phyloP scores from a whole-genome alignment of 164 flowering plant genomes.

The Annona cherimola region DNA sequence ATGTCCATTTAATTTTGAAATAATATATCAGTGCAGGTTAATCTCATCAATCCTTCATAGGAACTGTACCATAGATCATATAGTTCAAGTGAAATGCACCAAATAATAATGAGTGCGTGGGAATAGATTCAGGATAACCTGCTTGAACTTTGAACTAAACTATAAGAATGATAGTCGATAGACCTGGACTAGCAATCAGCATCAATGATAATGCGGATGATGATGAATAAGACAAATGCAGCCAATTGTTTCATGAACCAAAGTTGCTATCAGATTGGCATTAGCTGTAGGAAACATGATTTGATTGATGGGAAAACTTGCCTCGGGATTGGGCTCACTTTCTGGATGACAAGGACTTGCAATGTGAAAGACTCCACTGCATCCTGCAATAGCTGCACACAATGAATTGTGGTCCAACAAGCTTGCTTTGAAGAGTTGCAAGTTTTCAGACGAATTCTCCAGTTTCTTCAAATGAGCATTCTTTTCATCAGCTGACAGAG shows the following conservation, averaged over 20 bases:
- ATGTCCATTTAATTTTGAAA: no score
- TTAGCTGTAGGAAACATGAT: not conserved
- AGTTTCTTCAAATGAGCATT: conserved; percentile 41
- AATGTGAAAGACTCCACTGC: conserved; percentile 57
- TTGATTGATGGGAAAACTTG: not conserved
- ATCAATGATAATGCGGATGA: not conserved
- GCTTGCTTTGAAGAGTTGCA: conserved; percentile 54
- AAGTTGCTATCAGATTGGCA: not conserved
- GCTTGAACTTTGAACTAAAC: no score
- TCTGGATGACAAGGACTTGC: conserved; percentile 47
- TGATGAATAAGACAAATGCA: not conserved
- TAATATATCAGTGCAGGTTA: no score
- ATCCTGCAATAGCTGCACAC: conserved; percentile 43
- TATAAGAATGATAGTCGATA: no score
- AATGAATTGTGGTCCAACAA: conserved; percentile 40
- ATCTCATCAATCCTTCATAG: no score
- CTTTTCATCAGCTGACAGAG: conserved; percentile 34
- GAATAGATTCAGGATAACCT: no score
- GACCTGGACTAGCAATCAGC: no score
- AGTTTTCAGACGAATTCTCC: conserved; percentile 38
- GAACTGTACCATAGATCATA: no score
- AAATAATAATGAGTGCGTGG: no score
- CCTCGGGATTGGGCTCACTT: conserved; percentile 36
- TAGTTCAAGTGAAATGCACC: no score
- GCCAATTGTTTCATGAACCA: not conserved